phyloP scores from a whole-genome alignment of 1,139 yeast genomes.

The Taphrina populina region DNA sequence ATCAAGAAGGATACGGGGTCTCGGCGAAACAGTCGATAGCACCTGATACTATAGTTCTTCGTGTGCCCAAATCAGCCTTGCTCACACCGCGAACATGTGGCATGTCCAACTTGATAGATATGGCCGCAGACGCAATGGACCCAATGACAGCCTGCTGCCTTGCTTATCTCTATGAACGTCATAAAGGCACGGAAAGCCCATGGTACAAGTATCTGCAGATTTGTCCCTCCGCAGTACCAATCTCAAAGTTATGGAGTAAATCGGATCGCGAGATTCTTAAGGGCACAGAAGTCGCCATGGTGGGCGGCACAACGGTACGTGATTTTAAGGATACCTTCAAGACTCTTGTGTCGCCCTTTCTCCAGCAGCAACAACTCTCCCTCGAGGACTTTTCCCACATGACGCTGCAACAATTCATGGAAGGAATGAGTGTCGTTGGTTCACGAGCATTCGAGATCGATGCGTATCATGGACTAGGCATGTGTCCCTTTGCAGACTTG shows the following conservation, averaged over 20 bases:
- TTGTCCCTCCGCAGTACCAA: constrained; percentile 50
- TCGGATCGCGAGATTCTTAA: constrained; percentile 52
- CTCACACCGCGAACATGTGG: constrained; percentile 48
- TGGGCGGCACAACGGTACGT: constrained; percentile 59
- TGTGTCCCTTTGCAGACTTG: constrained; percentile 89
- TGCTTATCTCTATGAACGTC: constrained; percentile 68
- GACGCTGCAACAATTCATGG: constrained; percentile 42
- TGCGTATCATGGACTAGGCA: constrained; percentile 64
- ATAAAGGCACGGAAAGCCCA: constrained; percentile 60
- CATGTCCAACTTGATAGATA: constrained; percentile 63
- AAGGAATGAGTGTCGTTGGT: constrained; percentile 52
- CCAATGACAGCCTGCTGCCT: constrained; percentile 69
- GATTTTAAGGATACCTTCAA: constrained; percentile 54
- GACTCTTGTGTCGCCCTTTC: constrained; percentile 46
- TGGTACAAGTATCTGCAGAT: constrained; percentile 69
- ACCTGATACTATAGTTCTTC: constrained; percentile 20
- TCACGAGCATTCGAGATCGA: constrained; percentile 82
- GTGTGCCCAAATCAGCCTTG: constrained; percentile 38
- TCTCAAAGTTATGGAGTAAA: constrained; percentile 67
- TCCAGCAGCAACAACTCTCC: constrained; percentile 40
- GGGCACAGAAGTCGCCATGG: constrained; percentile 67
- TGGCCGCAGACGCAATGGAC: constrained; percentile 48
- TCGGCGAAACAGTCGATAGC: constrained; percentile 3
- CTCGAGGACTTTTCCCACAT: constrained; percentile 37
- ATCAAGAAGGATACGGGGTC: no score